These are phyloP conservation scores for Penicillium psychrofluorescens DNA, from an alignment of 495 filamentous ascomycete species.

Conservation along the genomic window DNA sequence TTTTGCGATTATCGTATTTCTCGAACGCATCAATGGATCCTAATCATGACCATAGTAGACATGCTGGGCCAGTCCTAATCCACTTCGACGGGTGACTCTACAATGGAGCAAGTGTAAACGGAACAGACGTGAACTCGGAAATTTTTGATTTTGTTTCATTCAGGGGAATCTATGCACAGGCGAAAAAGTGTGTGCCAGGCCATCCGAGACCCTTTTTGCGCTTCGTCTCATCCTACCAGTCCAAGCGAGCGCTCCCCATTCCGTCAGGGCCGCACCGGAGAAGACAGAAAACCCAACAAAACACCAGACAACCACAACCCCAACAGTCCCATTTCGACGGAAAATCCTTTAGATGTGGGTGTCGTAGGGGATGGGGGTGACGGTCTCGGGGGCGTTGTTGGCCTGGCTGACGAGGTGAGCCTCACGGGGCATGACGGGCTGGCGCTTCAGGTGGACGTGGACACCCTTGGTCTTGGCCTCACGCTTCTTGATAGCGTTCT, in stretches of 20 bases:
- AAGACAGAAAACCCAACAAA: conserved; percentile 35
- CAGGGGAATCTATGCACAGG: conserved; percentile 47
- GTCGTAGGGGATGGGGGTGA: conserved; percentile 90
- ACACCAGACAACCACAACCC: conserved; percentile 40
- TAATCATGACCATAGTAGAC: no score
- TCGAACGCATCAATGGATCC: no score
- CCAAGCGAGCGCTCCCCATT: conserved; percentile 19
- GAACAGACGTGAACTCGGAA: conserved; percentile 24
- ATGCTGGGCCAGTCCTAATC: no score
- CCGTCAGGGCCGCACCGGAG: neutral
- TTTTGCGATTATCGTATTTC: no score
- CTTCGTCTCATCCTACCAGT: conserved; percentile 37
- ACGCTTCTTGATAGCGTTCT: conserved; percentile 83
- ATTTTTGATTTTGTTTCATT: conserved; percentile 46
- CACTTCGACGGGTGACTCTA: no score
- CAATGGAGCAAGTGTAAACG: neutral
- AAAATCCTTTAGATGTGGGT: conserved; percentile 78
- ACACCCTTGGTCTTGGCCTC: conserved; percentile 84
- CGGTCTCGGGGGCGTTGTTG: conserved; percentile 80
- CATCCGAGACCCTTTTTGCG: conserved; percentile 33
- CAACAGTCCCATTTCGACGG: conserved; percentile 22
- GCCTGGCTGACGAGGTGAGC: conserved; percentile 67
- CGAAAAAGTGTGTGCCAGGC: conserved; percentile 31
- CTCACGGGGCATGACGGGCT: conserved; percentile 71
- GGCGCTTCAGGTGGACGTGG: conserved; percentile 85